phyloP scores from a whole-genome alignment of 768 basidiomycete species.

The Paxillus ammoniavirescens region DNA sequence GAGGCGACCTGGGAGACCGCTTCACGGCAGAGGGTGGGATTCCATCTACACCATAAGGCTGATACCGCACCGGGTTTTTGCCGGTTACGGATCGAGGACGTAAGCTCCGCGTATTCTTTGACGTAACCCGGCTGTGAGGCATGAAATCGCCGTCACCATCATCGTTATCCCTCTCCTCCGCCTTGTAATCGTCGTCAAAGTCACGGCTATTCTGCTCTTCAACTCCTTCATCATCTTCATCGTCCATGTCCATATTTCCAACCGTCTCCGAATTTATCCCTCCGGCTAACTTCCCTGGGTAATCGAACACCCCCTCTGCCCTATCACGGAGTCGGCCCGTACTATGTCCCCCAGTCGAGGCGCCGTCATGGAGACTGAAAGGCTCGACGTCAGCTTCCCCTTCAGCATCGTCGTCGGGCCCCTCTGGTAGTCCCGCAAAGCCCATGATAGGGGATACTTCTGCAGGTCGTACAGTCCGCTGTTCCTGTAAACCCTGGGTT shows the following conservation, averaged over 20 bases:
- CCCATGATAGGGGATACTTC: conserved; percentile 32
- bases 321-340: conserved; percentile 18
- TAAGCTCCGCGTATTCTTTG: conserved; percentile 38
- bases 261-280: conserved; percentile 23
- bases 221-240: conserved; percentile 26
- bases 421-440: conserved; percentile 28
- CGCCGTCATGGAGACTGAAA: conserved; percentile 23
- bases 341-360: conserved; percentile 24
- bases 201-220: conserved; percentile 23
- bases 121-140: conserved; percentile 31
- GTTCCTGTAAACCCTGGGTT: conserved; percentile 33
- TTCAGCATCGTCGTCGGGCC: conserved; percentile 36
- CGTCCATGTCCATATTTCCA: conserved; percentile 10
- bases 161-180: conserved; percentile 28
- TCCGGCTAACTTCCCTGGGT: conserved; percentile 14
- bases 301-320: conserved; percentile 20
- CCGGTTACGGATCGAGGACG: conserved; percentile 34
- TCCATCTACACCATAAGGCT: conserved; percentile 27
- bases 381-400: conserved; percentile 31
- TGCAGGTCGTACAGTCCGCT: conserved; percentile 32
- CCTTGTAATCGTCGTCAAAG: conserved; percentile 30
- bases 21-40: conserved; percentile 30
- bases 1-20: conserved; percentile 30
- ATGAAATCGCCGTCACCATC: conserved; percentile 34
- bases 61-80: conserved; percentile 32